Base-by-base conservation (phyloP, 768 basidiomycete genomes). In the Polyporus arcularius region DNA sequence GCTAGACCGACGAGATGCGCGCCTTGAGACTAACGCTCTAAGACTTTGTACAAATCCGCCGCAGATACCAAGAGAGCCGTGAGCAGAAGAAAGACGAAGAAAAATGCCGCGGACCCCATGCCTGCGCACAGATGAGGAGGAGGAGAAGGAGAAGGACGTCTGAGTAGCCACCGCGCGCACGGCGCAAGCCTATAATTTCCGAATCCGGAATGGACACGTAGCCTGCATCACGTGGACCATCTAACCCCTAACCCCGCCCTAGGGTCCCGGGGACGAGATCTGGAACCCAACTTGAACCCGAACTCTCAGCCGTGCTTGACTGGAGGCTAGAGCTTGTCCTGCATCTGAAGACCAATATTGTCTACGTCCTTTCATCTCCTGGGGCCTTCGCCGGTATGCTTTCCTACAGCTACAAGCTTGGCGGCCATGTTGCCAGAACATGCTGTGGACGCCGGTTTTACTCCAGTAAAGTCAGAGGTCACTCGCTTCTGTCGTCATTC, bases 1-100 rank as follows among this genome's bases (percentile, higher is more conserved):
- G 49, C 62, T 55, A 52, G 58, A 51, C 31, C 51, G 47, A 62
- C 47, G 52, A 57, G 53, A 62, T 70, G 73, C 68, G 71, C 68
- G 72, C 69, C 72, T 76, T 73, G 62, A 58, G 26, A 82, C 89
- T 77, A 72, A 94, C 92, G 75, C 67, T 92, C 94, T 61, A 96
- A 78, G 59, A 85, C 71, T 74, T 92, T 92, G 75, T 96, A 97
- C 49, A 89, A 80, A 76, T 94, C 92, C 4, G 84, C 81, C 28
- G 89, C 92, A 30, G 70, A 68, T 4, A 73, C 72, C 39, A 80
- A 69, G 50, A 72, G 57, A 15, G 72, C 60, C 47, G 75, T 60
- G 30, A 79, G 62, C 7, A 78, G 67, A 4, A 79, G 31, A 15
- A 67, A 63, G 18, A 74, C 69, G 58, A 69, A 62, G 42, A 73